Evolutionary conservation across 2,329 filamentous ascomycete species (phyloP).

Genomic region (Fusarium bactridioides): DNA sequence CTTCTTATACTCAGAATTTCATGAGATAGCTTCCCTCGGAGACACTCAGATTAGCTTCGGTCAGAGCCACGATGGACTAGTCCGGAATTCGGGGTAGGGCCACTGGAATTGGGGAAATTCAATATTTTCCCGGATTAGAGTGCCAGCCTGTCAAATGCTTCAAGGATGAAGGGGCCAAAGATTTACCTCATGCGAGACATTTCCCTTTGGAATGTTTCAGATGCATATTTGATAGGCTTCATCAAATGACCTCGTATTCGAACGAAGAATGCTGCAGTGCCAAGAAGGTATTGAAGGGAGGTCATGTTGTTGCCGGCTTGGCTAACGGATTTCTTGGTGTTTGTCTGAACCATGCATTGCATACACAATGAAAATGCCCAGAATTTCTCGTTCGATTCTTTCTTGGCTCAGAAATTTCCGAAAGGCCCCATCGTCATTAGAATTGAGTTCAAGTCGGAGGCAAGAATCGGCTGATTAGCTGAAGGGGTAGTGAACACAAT

Average conservation of each 20-base stretch:
- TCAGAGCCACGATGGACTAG: neutral
- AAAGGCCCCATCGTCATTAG: neutral
- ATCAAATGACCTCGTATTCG: neutral
- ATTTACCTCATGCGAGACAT: neutral
- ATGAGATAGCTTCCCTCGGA: neutral
- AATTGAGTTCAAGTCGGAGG: neutral
- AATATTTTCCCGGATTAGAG: constrained; percentile 17
- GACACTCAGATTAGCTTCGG: rapidly evolving
- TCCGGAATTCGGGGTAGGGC: constrained; percentile 4
- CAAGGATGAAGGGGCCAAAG: neutral
- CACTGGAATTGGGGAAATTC: constrained; percentile 29
- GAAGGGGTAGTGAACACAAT: constrained; percentile 19
- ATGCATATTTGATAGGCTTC: neutral
- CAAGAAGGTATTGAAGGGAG: neutral
- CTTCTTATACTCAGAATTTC: constrained; percentile 23
- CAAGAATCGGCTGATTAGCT: neutral
- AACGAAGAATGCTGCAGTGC: constrained; percentile 2
- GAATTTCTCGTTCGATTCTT: neutral
- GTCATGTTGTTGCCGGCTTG: neutral
- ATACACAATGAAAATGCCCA: neutral
- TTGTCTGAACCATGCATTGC: rapidly evolving
- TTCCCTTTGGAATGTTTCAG: constrained; percentile 21
- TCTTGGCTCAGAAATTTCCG: neutral
- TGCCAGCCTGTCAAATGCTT: neutral
- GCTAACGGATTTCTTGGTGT: neutral